Evolutionary conservation across 495 filamentous ascomycete species (phyloP).

Genomic region (Penicillium samsonianum): DNA sequence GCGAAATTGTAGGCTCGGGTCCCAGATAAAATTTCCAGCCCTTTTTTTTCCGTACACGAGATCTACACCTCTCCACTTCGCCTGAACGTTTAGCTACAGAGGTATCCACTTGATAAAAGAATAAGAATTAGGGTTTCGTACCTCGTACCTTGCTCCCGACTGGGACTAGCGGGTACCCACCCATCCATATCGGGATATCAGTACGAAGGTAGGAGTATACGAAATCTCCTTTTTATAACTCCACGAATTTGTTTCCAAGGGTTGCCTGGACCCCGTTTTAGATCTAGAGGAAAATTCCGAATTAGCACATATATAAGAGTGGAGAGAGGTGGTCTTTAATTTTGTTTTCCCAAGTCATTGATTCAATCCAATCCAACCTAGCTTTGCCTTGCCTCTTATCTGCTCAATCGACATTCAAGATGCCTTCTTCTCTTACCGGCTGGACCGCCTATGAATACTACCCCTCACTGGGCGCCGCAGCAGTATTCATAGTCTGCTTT

Average conservation of each 20-base stretch:
- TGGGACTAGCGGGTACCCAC: neutral
- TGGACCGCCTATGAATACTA: slow-evolving; percentile 49
- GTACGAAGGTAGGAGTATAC: neutral
- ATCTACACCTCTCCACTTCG: too few relatives aligned
- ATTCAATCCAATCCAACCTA: neutral
- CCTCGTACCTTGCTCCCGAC: neutral
- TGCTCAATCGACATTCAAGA: neutral
- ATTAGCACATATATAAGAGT: neutral
- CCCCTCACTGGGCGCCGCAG: slow-evolving; percentile 49
- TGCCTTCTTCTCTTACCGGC: slow-evolving; percentile 13
- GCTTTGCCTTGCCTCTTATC: neutral
- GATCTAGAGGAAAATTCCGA: neutral
- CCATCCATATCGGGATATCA: neutral
- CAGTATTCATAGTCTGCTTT: slow-evolving; percentile 53
- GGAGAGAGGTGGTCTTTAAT: neutral
- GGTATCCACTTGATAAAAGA: neutral
- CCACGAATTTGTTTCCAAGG: neutral
- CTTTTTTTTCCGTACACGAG: too few relatives aligned
- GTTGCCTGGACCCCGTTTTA: neutral
- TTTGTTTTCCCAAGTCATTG: neutral
- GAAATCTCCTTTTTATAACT: neutral
- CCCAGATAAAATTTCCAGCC: too few relatives aligned
- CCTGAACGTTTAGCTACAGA: too few relatives aligned
- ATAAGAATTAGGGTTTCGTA: neutral
- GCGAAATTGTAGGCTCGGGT: slow-evolving; percentile 30